phyloP scores from a whole-genome alignment of 805 yeast genomes.

The Brettanomyces custersianus region DNA sequence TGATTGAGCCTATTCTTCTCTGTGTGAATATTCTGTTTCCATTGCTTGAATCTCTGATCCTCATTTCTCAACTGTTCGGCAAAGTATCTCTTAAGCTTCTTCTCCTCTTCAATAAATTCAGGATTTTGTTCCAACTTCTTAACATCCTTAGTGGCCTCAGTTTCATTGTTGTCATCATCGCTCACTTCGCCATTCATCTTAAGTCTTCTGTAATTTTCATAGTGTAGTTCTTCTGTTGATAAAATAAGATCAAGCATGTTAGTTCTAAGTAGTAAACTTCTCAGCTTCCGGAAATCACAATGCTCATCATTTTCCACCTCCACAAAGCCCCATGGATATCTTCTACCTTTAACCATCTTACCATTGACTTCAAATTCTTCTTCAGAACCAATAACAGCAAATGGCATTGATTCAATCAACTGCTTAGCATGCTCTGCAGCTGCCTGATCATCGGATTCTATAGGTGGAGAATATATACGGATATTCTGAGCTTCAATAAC shows the following conservation, averaged over 20 bases:
- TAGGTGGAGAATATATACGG: conserved; percentile 75
- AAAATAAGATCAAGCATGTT: conserved; percentile 75
- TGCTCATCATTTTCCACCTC: conserved; percentile 82
- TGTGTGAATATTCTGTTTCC: conserved; percentile 95
- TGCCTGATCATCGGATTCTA: conserved; percentile 65
- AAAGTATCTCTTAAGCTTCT: conserved; percentile 84
- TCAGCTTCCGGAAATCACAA: conserved; percentile 76
- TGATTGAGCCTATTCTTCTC: conserved; percentile 91
- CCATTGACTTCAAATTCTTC: conserved; percentile 62
- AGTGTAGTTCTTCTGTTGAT: conserved; percentile 75
- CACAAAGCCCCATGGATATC: conserved; percentile 86
- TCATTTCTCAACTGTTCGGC: conserved; percentile 96
- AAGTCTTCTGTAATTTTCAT: conserved; percentile 66
- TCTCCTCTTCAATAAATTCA: conserved; percentile 93
- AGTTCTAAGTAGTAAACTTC: conserved; percentile 71
- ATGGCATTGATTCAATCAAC: conserved; percentile 78
- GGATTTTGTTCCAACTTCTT: conserved; percentile 55
- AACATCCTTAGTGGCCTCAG: conserved; percentile 9
- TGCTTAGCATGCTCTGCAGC: conserved; percentile 75
- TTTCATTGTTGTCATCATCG: conserved; percentile 8
- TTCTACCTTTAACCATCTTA: conserved; percentile 62
- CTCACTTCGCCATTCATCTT: conserved; percentile 47
- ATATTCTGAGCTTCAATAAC: conserved; percentile 81
- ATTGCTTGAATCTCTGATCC: conserved; percentile 94
- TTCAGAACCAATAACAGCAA: conserved; percentile 75